These are phyloP conservation scores for Calocybe gambosa DNA, from an alignment of 1,284 basidiomycete genomes.

Conservation along the genomic window DNA sequence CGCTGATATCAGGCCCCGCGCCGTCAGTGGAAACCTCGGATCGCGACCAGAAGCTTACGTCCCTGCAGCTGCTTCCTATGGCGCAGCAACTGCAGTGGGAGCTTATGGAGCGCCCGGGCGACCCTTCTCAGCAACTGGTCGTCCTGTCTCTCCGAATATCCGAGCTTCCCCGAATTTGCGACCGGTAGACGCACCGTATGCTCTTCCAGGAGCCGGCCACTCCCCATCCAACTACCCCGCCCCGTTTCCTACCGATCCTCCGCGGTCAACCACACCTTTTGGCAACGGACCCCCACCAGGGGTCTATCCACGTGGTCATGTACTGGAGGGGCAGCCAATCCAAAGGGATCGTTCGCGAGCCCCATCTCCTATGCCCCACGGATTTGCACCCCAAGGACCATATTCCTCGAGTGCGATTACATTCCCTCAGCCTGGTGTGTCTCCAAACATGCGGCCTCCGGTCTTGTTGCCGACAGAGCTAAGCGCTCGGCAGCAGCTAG, in stretches of 20 bases:
- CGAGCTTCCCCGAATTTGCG: conserved; percentile 24
- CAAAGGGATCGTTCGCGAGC: conserved; percentile 22
- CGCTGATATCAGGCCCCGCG: conserved; percentile 25
- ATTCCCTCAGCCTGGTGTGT: conserved; percentile 23
- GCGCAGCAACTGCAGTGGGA: conserved; percentile 15
- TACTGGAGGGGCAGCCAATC: conserved; percentile 45
- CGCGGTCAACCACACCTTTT: conserved; percentile 33
- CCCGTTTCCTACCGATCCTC: conserved; percentile 22
- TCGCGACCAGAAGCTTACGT: conserved; percentile 19
- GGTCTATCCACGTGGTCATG: conserved; percentile 49
- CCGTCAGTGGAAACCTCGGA: conserved; percentile 28
- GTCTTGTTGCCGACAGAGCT: conserved; percentile 17
- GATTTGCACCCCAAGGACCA: conserved; percentile 10
- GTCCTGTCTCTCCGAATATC: conserved; percentile 18
- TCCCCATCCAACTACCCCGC: conserved; percentile 28
- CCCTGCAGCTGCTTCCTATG: conserved; percentile 20
- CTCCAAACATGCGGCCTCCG: conserved; percentile 20
- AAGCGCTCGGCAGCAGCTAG: conserved; percentile 38
- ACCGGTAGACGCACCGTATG: conserved; percentile 16
- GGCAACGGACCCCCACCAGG: conserved; percentile 19
- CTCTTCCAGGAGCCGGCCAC: conserved; percentile 24
- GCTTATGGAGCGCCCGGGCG: conserved; percentile 20
- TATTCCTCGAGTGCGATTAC: conserved; percentile 14
- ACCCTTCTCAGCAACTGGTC: conserved; percentile 11
- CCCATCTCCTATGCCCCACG: conserved; percentile 23